Evolutionary conservation across 345 rosid genomes (phyloP).

Genomic region (Eucalyptus polyanthemos): DNA sequence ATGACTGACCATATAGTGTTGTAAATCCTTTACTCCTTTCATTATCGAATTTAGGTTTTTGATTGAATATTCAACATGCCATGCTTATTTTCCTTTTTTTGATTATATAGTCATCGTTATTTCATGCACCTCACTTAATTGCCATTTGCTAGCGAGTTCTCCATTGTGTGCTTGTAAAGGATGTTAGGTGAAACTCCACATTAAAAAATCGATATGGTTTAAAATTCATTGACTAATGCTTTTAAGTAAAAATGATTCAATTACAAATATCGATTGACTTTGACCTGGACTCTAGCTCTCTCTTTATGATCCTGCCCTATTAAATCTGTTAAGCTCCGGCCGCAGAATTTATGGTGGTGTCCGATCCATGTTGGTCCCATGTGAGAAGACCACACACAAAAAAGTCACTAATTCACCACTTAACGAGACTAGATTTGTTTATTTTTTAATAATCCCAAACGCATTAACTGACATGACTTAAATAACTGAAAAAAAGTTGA

Average conservation of each 20-base stretch:
- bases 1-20: not conserved
- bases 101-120: not conserved
- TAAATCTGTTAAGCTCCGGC: not conserved
- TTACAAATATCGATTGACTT: not conserved
- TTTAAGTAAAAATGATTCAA: not conserved
- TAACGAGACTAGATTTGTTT: no score
- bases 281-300: not conserved
- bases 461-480: no score
- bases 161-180: not conserved
- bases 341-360: not conserved
- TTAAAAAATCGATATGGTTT: not conserved
- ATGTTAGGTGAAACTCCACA: not conserved
- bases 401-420: no score
- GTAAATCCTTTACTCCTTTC: not conserved
- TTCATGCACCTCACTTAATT: not conserved
- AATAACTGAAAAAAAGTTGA: no score
- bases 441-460: no score
- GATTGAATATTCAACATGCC: not conserved
- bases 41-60: not conserved
- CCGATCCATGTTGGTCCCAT: not conserved
- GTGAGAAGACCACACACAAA: not conserved
- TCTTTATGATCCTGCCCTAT: no score
- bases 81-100: not conserved
- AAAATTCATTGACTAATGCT: not conserved
- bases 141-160: not conserved